Percentiles rank a stretch among this genome's conserved stretches.
Evolutionary conservation across 257 asterid species (phyloP).

Genomic region (Scutellaria minor): DNA sequence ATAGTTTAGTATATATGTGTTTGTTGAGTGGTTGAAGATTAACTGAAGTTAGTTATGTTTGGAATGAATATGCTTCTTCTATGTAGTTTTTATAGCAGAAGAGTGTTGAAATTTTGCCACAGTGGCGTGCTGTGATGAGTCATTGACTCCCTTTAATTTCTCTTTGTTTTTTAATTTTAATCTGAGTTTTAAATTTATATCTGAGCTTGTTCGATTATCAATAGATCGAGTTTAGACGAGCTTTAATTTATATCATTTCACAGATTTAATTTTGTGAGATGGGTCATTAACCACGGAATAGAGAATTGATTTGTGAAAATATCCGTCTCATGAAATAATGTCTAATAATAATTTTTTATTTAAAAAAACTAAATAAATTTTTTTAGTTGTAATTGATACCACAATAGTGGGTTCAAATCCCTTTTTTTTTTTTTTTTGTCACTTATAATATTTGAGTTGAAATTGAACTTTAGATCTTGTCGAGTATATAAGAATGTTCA

Average conservation of each 20-base stretch:
- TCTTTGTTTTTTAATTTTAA: constrained; percentile 1
- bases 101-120: constrained; percentile 22
- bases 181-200: background rate
- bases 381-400: too few species aligned
- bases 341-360: too few species aligned
- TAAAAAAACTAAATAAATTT: too few species aligned
- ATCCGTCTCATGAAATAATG: too few species aligned
- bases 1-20: background rate
- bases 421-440: too few species aligned
- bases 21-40: constrained; percentile 18
- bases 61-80: background rate
- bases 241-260: background rate
- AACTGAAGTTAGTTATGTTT: constrained; percentile 17
- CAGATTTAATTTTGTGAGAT: too few species aligned
- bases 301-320: too few species aligned
- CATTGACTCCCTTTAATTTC: constrained; percentile 27
- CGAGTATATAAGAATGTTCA: too few species aligned
- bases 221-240: background rate
- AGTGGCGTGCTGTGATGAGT: constrained; percentile 24
- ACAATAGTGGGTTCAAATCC: too few species aligned
- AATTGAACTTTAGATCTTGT: too few species aligned
- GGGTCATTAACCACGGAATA: too few species aligned
- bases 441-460: too few species aligned
- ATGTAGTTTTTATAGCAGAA: constrained; percentile 18
- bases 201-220: background rate